Conservation (phyloP, 805 yeast genomes). For the Candida pseudofarinosa region DNA sequence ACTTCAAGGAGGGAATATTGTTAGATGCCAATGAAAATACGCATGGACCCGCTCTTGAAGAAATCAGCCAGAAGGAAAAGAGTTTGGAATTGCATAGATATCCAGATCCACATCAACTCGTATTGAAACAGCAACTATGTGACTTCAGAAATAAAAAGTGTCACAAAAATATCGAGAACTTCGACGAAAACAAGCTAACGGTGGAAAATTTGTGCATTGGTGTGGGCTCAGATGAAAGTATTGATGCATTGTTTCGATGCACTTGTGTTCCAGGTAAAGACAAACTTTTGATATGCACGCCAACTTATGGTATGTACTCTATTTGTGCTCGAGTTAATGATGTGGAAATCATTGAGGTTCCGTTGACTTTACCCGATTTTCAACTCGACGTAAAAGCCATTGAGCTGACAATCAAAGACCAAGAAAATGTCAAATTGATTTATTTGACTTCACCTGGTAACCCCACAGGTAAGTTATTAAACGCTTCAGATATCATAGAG, state of each 20-base stretch:
- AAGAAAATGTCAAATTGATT: conserved; percentile 63
- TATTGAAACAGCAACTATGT: conserved; percentile 67
- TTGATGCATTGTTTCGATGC: conserved; percentile 83
- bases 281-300: conserved; percentile 82
- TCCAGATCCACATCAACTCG: conserved; percentile 93
- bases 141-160: conserved; percentile 62
- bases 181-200: conserved; percentile 24
- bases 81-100: conserved; percentile 73
- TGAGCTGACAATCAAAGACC: conserved; percentile 46
- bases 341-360: conserved; percentile 70
- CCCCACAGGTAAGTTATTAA: conserved; percentile 76
- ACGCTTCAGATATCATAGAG: conserved; percentile 27
- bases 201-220: conserved; percentile 83
- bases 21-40: conserved; percentile 97
- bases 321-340: conserved; percentile 91
- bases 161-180: conserved; percentile 13
- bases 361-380: conserved; percentile 52
- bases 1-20: conserved; percentile 80
- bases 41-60: conserved; percentile 72
- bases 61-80: conserved; percentile 41
- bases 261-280: conserved; percentile 79
- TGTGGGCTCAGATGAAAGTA: conserved; percentile 96
- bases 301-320: conserved; percentile 96
- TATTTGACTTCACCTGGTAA: conserved; percentile 96
- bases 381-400: conserved; percentile 56